Evolutionary conservation across 257 asterid genomes (phyloP), one percentile per base, ranked within the genome.

Genomic region (Forsythia viridissima): DNA sequence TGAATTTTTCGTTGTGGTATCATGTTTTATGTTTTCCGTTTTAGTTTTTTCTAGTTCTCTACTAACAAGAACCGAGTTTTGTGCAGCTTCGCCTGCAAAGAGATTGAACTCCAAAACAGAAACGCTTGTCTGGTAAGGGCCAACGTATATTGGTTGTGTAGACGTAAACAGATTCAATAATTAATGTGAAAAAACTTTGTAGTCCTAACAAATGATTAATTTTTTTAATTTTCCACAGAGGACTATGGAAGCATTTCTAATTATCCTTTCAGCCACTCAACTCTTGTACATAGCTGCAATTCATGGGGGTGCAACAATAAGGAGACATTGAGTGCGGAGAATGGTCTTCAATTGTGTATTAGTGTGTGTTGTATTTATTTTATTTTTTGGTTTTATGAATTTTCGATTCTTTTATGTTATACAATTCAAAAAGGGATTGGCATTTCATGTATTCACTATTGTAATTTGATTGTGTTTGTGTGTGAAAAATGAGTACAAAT

Each of bases 161-260:
- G 43, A 8, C 52, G 10, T 61, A 51, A 69, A 36, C 1, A 41
- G 5, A 43, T 12, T 61, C 16, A 61, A 43, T 11, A n/a, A 71
- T 15, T 39, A 66, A 66, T 66, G 40, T 9, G 34, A 30, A 30
- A 30, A 30, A 30, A 30, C 34, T 30, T 30, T 30, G 34, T n/a
- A 7, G 34, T 18, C 18, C 66, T 57, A 57, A 57, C 11, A n/a
- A 57, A n/a, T 38, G 11, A 37, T 21, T 10, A 12, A 0, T 70
- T 34, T 42, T 39, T 0, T 38, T 66, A 42, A 42, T 21, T 37
- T 57, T 24, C 16, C 80, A 48, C 97, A 96, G 99, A 90, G 84
- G 82, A 96, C 99, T 79, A 87, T 93, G 97, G 99, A 96, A 87
- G 99, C 96, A 46, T 96, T 96, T 89, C 71, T 91, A 36, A 93